phyloP scores from a whole-genome alignment of 495 filamentous ascomycete species.

The Astrothelium subdiscretum region DNA sequence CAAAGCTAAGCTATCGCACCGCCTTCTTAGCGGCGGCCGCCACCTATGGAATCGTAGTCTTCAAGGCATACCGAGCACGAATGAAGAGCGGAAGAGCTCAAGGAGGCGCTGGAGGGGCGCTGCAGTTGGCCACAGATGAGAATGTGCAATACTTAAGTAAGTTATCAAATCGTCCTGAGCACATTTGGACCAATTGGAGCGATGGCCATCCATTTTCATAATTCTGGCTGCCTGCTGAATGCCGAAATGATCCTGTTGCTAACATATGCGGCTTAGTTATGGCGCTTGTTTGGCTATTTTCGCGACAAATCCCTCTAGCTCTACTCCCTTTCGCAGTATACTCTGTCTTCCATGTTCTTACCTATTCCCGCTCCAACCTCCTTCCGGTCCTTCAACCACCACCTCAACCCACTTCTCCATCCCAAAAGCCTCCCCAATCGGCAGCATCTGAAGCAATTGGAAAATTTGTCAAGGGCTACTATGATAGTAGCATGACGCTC shows the following conservation, averaged over 20 bases:
- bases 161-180: conserved; percentile 23
- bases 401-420: conserved; percentile 40
- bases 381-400: conserved; percentile 49
- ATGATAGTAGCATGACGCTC: conserved; percentile 52
- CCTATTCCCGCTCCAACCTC: conserved; percentile 61
- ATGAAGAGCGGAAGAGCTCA: conserved; percentile 40
- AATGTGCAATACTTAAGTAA: conserved; percentile 95
- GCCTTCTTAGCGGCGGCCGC: conserved; percentile 79
- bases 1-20: conserved; percentile 72
- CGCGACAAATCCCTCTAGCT: conserved; percentile 76
- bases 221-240: not conserved
- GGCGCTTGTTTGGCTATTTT: conserved; percentile 91
- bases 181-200: not conserved
- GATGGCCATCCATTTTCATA: not conserved
- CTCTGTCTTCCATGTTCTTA: conserved; percentile 94
- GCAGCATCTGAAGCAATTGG: conserved; percentile 66
- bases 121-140: conserved; percentile 70
- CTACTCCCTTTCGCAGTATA: conserved; percentile 93
- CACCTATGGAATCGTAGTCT: conserved; percentile 98
- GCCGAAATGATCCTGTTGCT: not conserved
- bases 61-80: conserved; percentile 86
- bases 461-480: conserved; percentile 93
- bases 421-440: conserved; percentile 35
- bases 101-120: conserved; percentile 27
- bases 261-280: conserved; percentile 39